phyloP scores from a whole-genome alignment of 2,329 filamentous ascomycete species.

The Chalara sp. region DNA sequence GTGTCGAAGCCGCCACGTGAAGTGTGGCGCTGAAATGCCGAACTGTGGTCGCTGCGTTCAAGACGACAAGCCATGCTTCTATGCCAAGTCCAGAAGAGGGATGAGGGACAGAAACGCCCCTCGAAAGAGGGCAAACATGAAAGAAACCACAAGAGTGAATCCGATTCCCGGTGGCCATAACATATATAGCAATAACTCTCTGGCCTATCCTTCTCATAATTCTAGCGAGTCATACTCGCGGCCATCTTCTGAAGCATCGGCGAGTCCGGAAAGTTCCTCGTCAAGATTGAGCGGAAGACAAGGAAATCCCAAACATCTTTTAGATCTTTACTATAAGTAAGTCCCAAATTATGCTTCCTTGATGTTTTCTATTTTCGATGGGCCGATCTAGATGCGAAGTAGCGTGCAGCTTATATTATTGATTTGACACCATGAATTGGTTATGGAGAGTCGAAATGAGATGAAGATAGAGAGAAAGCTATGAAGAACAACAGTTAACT shows the following conservation, averaged over 20 bases:
- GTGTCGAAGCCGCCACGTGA: slow-evolving; percentile 34
- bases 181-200: slow-evolving; percentile 7
- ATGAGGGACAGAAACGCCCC: slow-evolving; percentile 22
- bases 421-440: not conserved
- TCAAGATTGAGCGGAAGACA: too few species aligned
- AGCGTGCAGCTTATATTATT: not conserved
- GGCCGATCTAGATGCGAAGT: too few species aligned
- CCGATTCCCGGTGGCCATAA: slow-evolving; percentile 3
- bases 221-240: too few species aligned
- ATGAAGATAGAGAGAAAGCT: not conserved
- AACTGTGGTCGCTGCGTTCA: slow-evolving; percentile 34
- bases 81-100: slow-evolving; percentile 41
- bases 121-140: slow-evolving; percentile 11
- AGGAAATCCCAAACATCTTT: too few species aligned
- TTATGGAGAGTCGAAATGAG: too few species aligned
- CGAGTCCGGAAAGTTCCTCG: too few species aligned
- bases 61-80: slow-evolving; percentile 38
- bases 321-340: too few species aligned
- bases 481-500: slow-evolving; percentile 3
- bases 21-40: slow-evolving; percentile 39
- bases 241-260: too few species aligned
- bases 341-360: too few species aligned
- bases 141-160: slow-evolving; percentile 6
- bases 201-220: not conserved
- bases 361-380: too few species aligned